A percentile compares a stretch with the other conserved stretches of the same genome.
These are phyloP conservation scores for Vaccinium macrocarpon DNA, from an alignment of 148 eudicot species.

Conservation along the genomic window DNA sequence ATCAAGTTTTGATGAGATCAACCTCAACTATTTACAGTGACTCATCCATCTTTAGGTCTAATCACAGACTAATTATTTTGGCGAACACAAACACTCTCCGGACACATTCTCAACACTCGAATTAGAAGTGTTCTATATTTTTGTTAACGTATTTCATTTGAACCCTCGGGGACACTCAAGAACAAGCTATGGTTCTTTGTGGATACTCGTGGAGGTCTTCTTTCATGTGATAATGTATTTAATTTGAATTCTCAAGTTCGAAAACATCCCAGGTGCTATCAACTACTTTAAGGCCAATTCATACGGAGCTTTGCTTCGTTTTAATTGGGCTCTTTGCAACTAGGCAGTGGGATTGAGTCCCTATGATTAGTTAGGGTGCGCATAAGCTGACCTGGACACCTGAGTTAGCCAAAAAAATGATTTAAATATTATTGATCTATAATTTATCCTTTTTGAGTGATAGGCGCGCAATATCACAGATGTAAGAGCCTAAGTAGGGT, in stretches of 20 bases:
- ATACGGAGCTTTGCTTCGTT: no score
- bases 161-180: not conserved
- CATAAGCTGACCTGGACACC: no score
- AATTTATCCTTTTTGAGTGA: not conserved
- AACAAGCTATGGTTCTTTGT: not conserved
- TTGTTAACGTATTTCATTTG: not conserved
- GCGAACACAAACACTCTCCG: not conserved
- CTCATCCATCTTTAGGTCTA: not conserved
- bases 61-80: not conserved
- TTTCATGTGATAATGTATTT: not conserved
- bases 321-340: no score
- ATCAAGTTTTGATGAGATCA: not conserved
- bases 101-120: not conserved
- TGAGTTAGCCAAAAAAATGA: not conserved
- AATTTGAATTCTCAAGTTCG: no score
- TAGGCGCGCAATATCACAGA: no score
- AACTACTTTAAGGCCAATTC: no score
- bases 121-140: not conserved
- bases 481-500: no score
- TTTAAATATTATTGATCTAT: not conserved
- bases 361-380: no score
- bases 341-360: no score
- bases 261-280: no score
- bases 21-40: not conserved
- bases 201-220: not conserved